Evolutionary conservation across 1,139 yeast genomes (phyloP), one percentile per base, ranked within the genome.

Genomic region (Maudiozyma humilis): DNA sequence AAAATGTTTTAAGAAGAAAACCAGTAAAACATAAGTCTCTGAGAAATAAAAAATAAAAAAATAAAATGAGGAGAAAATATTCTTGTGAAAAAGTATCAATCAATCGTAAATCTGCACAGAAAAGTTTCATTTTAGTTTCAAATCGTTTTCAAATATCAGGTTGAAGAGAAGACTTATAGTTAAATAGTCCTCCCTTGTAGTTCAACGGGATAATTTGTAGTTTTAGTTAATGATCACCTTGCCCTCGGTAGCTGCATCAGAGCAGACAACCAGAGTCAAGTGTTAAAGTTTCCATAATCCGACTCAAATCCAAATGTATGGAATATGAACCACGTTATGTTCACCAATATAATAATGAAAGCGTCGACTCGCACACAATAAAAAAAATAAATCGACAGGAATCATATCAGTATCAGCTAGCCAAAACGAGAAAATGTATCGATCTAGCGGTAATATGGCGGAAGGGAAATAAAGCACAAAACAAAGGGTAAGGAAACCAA

Each of bases 81-180:
- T 17, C 25, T 19, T 8, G 30, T 36, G 38, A 36, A 36, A 36
- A 36, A 36, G 38, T 36, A 36, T 36, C 38, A 36, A 36, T 36
- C 38, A 36, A 36, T 36, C 32, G 32, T 6, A 36, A 34, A 36
- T 23, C 38, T 36, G 38, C 38, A 36, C 38, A 31, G 16, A 36
- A 36, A 36, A 36, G 15, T 23, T 36, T 36, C 38, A 25, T 36
- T 18, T 36, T 36, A 4, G 33, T 14, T 31, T 31, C 33, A 23
- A 23, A 23, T 10, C 6, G 10, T 23, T 10, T 6, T 23, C n/a
- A n/a, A n/a, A n/a, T n/a, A n/a, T n/a, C n/a, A n/a, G 27, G 27
- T 23, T 23, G 27, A 23, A 6, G 27, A 23, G 27, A 23, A 23
- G 27, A 23, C 27, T 6, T 6, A 23, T 23, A 23, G 27, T 23